Conservation (phyloP, 768 basidiomycete species). For the Pisolithus microcarpus region DNA sequence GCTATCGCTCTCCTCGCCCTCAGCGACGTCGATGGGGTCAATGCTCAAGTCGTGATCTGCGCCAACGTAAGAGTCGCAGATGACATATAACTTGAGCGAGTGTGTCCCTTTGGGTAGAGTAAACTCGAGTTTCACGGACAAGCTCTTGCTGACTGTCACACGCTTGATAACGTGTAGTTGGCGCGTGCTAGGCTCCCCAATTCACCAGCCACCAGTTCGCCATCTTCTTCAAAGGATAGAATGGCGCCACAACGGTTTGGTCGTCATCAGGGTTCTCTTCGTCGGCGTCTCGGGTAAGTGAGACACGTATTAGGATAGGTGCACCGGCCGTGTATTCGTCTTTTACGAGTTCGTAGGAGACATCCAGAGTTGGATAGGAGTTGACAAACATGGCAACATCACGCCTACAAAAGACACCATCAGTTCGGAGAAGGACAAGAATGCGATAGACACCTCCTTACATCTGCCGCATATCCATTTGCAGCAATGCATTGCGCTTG, state of each 20-base stretch:
- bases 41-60: slow-evolving; percentile 89
- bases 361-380: slow-evolving; percentile 94
- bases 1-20: slow-evolving; percentile 82
- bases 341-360: slow-evolving; percentile 77
- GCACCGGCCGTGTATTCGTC: slow-evolving; percentile 81
- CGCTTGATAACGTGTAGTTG: slow-evolving; percentile 81
- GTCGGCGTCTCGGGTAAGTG: slow-evolving; percentile 75
- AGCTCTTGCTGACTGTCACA: slow-evolving; percentile 67
- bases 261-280: slow-evolving; percentile 61
- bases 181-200: slow-evolving; percentile 75
- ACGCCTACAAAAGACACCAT: slow-evolving; percentile 46
- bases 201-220: slow-evolving; percentile 97
- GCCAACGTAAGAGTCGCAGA: slow-evolving; percentile 87
- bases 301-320: slow-evolving; percentile 75
- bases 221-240: slow-evolving; percentile 85
- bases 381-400: slow-evolving; percentile 96
- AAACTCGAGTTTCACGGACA: slow-evolving; percentile 86
- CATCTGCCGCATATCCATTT: slow-evolving; percentile 85
- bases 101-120: slow-evolving; percentile 81
- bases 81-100: slow-evolving; percentile 77
- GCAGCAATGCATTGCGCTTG: slow-evolving; percentile 69
- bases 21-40: slow-evolving; percentile 78
- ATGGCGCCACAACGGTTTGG: slow-evolving; percentile 86
- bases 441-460: slow-evolving; percentile 32
- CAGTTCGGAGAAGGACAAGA: neutral